phyloP scores from a whole-genome alignment of 768 basidiomycete species.

The Termitomyces sp. region DNA sequence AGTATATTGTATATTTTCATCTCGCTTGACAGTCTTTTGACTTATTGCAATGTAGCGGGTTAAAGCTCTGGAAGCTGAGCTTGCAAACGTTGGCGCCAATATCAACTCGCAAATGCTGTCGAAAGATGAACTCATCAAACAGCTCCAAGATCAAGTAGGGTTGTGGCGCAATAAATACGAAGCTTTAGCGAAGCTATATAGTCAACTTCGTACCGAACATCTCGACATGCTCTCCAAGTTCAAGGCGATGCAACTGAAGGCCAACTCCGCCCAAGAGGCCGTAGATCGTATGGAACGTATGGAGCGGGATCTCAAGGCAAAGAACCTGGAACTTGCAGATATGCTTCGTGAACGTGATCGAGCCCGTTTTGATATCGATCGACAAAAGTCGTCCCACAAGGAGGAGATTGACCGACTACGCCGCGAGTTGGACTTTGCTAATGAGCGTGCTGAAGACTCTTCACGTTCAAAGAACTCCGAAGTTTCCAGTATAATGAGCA shows the following conservation, averaged over 20 bases:
- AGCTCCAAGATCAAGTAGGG: slow-evolving; percentile 94
- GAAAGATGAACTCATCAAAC: slow-evolving; percentile 94
- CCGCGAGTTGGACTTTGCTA: slow-evolving; percentile 90
- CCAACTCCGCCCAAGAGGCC: slow-evolving; percentile 96
- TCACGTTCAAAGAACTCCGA: slow-evolving; percentile 90
- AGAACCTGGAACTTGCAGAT: slow-evolving; percentile 96
- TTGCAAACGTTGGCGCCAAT: slow-evolving; percentile 69
- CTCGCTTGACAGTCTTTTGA: background rate
- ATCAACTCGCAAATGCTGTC: slow-evolving; percentile 82
- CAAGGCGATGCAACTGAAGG: slow-evolving; percentile 96
- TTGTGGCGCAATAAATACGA: slow-evolving; percentile 99
- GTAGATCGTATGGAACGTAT: slow-evolving; percentile 98
- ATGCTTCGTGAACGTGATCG: slow-evolving; percentile 98
- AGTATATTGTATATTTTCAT: slow-evolving; percentile 41
- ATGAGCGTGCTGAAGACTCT: slow-evolving; percentile 96
- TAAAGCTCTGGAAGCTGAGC: slow-evolving; percentile 90
- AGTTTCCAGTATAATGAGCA: slow-evolving; percentile 80
- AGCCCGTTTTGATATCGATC: slow-evolving; percentile 92
- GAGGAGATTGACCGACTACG: slow-evolving; percentile 92
- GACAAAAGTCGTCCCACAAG: slow-evolving; percentile 90
- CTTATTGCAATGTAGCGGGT: slow-evolving; percentile 60
- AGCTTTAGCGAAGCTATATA: slow-evolving; percentile 96
- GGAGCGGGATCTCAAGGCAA: slow-evolving; percentile 97
- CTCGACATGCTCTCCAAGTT: slow-evolving; percentile 95
- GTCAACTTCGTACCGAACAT: slow-evolving; percentile 95